A percentile compares a stretch with the other conserved stretches of the same genome.
Evolutionary conservation across 163 green algal species (phyloP).

Genomic region (Picocystis sp.): DNA sequence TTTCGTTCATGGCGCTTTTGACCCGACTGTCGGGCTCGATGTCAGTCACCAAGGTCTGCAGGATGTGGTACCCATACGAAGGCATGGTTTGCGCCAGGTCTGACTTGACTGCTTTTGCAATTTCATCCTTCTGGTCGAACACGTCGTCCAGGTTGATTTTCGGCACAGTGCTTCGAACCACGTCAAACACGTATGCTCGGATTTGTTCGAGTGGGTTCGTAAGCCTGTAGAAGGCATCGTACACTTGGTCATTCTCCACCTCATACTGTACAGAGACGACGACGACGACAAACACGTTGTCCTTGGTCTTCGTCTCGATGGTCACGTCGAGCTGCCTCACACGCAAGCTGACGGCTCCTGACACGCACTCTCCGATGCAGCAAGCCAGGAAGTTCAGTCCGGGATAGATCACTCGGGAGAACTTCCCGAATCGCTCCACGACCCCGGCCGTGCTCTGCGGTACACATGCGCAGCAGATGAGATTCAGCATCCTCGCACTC

Average conservation of each 20-base stretch:
- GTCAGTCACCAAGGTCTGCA: slow-evolving; percentile 64
- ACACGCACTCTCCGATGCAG: slow-evolving; percentile 36
- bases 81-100: slow-evolving; percentile 56
- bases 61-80: slow-evolving; percentile 40
- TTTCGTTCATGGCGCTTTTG: slow-evolving; percentile 72
- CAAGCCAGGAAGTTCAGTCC: slow-evolving; percentile 52
- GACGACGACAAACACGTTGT: slow-evolving; percentile 71
- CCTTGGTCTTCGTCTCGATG: slow-evolving; percentile 56
- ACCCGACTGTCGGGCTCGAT: slow-evolving; percentile 67
- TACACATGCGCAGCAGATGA: slow-evolving; percentile 25
- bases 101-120: slow-evolving; percentile 45
- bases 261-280: slow-evolving; percentile 80
- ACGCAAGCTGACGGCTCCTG: slow-evolving; percentile 42
- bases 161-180: slow-evolving; percentile 53
- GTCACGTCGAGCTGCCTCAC: slow-evolving; percentile 70
- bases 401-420: slow-evolving; percentile 33
- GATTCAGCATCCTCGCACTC: no score
- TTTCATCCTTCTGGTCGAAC: slow-evolving; percentile 53
- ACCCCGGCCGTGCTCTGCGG: slow-evolving; percentile 22
- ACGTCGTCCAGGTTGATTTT: slow-evolving; percentile 57
- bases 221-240: slow-evolving; percentile 79
- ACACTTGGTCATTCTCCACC: slow-evolving; percentile 38
- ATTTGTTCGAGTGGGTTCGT: slow-evolving; percentile 70
- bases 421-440: slow-evolving; percentile 51
- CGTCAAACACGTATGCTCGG: slow-evolving; percentile 59